A percentile compares a stretch with the other conserved stretches of the same genome.
Evolutionary conservation across 345 rosid genomes (phyloP).

Genomic region (Populus alba): DNA sequence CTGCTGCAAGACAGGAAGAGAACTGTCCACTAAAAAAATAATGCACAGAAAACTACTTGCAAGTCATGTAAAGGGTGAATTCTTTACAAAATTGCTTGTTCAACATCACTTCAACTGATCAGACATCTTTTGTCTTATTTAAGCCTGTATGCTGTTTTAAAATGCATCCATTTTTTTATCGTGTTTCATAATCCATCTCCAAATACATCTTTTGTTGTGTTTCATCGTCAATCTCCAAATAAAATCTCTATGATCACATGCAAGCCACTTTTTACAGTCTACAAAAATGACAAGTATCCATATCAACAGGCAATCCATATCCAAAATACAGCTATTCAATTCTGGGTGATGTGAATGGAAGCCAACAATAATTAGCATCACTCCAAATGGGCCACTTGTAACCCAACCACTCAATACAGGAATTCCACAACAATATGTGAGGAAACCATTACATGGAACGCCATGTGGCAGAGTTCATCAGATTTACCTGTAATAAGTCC

Average conservation of each 20-base stretch:
- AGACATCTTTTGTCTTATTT: not conserved
- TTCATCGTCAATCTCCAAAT: not conserved
- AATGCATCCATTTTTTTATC: not conserved
- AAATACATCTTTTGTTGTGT: not conserved
- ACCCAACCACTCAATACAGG: constrained; percentile 12
- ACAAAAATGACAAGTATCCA: not conserved
- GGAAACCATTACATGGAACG: constrained; percentile 29
- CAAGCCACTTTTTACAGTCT: constrained; percentile 8
- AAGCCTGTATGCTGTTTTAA: not conserved
- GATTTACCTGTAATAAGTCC: constrained; percentile 46
- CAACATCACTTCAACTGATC: not conserved
- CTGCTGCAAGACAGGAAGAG: not conserved
- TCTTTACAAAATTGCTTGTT: not conserved
- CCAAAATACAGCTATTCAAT: constrained; percentile 15
- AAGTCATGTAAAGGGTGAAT: not conserved
- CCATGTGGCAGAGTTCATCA: constrained; percentile 30
- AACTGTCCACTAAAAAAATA: constrained; percentile 4
- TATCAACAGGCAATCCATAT: constrained; percentile 9
- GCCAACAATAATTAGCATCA: constrained; percentile 9
- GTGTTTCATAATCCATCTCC: not conserved
- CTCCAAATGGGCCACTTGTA: constrained; percentile 26
- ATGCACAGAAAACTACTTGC: not conserved
- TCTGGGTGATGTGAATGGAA: constrained; percentile 15
- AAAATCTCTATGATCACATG: not conserved
- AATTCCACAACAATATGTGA: constrained; percentile 24